Evolutionary conservation across 108 stramenopile species (phyloP), one percentile per base, ranked within the genome.

Genomic region (Fistulifera pelliculosa): DNA sequence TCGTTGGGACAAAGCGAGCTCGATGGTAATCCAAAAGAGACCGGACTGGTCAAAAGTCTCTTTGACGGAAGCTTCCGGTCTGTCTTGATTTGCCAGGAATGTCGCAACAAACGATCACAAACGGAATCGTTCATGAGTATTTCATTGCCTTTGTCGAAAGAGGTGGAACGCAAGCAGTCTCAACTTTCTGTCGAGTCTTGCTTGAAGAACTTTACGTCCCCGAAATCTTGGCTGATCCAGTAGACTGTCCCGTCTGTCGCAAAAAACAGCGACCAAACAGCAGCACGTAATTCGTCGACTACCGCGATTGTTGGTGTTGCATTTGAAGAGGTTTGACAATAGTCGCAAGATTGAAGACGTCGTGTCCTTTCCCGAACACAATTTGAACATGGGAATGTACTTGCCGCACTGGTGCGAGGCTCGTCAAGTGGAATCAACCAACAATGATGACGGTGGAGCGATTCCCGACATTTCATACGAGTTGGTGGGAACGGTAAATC

Each of bases 271-370:
- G 13, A 76, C 79, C 18, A 54, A 66, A 52, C 82, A 82, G 56
- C 88, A 90, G 54, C 82, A 81, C 25, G 80, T 82, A 0, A 77
- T 90, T 71, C 60, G 77, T 13, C 73, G 65, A 27, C 70, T 90
- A 1, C 88, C 88, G 10, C 63, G 68, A 38, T 61, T 86, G 13
- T 71, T 90, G n/a, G 83, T 81, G 52, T 65, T 90, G 15, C 88
- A 90, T 57, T 61, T 90, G 60, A 90, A 90, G 53, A 69, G 84
- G 23, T 90, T 90, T 57, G 77, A 90, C 68, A 64, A 54, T 16
- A 81, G 79, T 51, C 73, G 71, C 42, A 90, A 90, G 58, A 79
- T 90, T 35, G 69, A 71, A 17, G 80, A 85, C 12, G 74, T 71
- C 52, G 82, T 90, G 41, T 72, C 82, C 5, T 90, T 82, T 58